Conservation (phyloP, 2,329 filamentous ascomycete genomes). For the Neofusicoccum cordaticola region DNA sequence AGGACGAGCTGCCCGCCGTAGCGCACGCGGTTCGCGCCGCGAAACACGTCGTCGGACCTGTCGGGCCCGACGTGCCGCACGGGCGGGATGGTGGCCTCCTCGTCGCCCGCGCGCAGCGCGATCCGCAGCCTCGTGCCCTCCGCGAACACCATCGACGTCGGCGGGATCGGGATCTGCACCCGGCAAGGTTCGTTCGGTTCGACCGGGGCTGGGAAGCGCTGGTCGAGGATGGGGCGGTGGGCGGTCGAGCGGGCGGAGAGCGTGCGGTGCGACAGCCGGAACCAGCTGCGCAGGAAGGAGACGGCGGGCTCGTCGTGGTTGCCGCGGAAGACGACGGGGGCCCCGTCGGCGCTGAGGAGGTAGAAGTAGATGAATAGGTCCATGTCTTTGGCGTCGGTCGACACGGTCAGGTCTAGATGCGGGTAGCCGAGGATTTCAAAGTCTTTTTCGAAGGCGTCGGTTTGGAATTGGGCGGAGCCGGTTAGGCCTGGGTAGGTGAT, state of each 20-base stretch:
- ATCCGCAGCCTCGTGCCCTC: neutral
- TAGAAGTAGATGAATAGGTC: neutral
- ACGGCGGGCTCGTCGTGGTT: neutral
- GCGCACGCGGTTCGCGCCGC: neutral
- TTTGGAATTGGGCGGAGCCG: neutral
- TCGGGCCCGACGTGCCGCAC: neutral
- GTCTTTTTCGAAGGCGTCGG: neutral
- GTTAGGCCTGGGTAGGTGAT: neutral
- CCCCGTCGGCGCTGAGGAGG: neutral
- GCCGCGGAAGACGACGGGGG: neutral
- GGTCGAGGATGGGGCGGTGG: neutral
- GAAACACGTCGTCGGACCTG: neutral
- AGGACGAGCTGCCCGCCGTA: neutral
- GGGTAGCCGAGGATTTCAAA: neutral
- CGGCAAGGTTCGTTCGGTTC: neutral
- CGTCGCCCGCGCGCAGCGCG: neutral
- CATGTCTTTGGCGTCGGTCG: neutral
- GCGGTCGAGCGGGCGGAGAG: neutral
- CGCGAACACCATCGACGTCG: neutral
- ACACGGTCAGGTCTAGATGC: neutral
- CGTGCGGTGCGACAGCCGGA: neutral
- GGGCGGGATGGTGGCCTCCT: neutral
- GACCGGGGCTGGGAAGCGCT: neutral
- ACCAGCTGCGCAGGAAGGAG: neutral
- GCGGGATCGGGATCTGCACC: neutral